Evolutionary conservation across 768 basidiomycete genomes (phyloP), one percentile per base, ranked within the genome.

Genomic region (Termitomyces sp.): DNA sequence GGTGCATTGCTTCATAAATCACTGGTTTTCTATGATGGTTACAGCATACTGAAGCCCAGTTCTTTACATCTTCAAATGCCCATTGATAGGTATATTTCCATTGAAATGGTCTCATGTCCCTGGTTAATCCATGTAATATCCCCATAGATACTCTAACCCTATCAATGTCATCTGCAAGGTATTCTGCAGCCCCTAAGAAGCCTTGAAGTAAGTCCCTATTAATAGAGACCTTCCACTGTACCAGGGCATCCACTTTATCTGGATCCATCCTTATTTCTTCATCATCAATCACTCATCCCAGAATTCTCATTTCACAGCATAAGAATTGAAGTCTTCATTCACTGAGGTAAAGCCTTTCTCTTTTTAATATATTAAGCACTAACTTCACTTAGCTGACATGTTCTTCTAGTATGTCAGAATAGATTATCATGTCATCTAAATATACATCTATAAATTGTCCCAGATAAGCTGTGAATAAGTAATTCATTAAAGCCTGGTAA

Each of bases 401-500:
- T 17, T 50, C 55, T 32, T 50, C 39, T 30, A 55, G 19, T 3
- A 25, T 37, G 21, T 55, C 41, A 1, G 35, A 55, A 16, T 46
- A 55, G 27, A 55, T 47, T 16, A 37, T 16, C 5, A 37, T 16
- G 12, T 37, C 14, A 16, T 37, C 35, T 14, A 37, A 5, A 12
- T 14, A 37, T 2, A 37, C 35, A 37, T 37, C 35, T 14, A 37
- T 1, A 16, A 37, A 37, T 5, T 37, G 14, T 0, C 57, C 52
- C 0, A 58, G 39, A 41, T 58, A 43, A 2, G 12, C 11, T 0
- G 52, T 11, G 19, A 58, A 58, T 3, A 53, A 28, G 27, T 53
- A 45, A 7, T 55, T 58, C 57, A 58, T 58, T 1, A 51, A 8
- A 37, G 52, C 21, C 32, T 30, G 32, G n/a, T n/a, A n/a, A n/a